Conservation (phyloP, 805 yeast genomes). For the Saturnispora hagleri region DNA sequence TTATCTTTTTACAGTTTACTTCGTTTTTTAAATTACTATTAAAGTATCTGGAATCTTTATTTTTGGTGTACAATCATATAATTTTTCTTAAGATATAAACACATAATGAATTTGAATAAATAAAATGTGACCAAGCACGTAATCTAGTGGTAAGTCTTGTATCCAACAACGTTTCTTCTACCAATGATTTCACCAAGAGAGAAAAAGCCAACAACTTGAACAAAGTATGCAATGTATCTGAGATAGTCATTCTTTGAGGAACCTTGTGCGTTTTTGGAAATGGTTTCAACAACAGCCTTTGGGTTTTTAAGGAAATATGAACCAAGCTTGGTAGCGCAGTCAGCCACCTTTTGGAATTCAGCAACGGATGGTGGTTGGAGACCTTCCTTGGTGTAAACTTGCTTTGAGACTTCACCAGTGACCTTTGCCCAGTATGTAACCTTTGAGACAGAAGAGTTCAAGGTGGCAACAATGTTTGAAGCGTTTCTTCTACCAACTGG, state of each 20-base stretch:
- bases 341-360: slow-evolving; percentile 71
- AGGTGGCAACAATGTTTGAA: slow-evolving; percentile 24
- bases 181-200: slow-evolving; percentile 95
- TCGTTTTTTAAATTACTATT: not conserved
- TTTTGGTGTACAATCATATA: not conserved
- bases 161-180: slow-evolving; percentile 88
- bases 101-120: not conserved
- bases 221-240: slow-evolving; percentile 63
- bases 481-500: slow-evolving; percentile 31
- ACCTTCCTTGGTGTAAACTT: slow-evolving; percentile 85
- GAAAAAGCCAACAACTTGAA: slow-evolving; percentile 86
- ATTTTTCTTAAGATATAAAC: not conserved
- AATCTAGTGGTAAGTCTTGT: slow-evolving; percentile 39
- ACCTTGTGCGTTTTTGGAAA: slow-evolving; percentile 33
- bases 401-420: slow-evolving; percentile 46
- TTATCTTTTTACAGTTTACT: not conserved
- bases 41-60: not conserved
- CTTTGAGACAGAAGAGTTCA: slow-evolving; percentile 33
- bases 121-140: not conserved
- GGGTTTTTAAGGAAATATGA: slow-evolving; percentile 48
- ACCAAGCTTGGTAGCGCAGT: slow-evolving; percentile 38
- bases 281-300: slow-evolving; percentile 39
- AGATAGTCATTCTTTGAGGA: slow-evolving; percentile 45
- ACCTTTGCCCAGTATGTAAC: slow-evolving; percentile 74
- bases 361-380: slow-evolving; percentile 79